phyloP scores from a whole-genome alignment of 2,329 filamentous ascomycete genomes.

The Hymenoscyphus fraxineus region DNA sequence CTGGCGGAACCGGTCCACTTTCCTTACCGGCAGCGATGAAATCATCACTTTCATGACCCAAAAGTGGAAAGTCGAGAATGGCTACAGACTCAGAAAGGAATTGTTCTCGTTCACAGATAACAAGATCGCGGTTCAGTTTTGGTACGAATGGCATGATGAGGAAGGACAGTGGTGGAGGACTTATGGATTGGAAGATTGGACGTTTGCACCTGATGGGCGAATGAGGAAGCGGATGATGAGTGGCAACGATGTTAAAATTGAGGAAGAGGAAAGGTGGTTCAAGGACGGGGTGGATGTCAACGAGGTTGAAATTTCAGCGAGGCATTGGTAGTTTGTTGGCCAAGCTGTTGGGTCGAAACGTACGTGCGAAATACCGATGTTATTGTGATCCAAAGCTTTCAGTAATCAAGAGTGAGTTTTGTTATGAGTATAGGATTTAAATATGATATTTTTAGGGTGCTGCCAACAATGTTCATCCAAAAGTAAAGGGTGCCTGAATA shows the following conservation, averaged over 20 bases:
- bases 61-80: conserved; percentile 72
- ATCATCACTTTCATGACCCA: conserved; percentile 65
- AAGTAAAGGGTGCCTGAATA: no score
- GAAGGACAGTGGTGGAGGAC: conserved; percentile 79
- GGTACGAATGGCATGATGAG: conserved; percentile 68
- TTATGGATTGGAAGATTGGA: conserved; percentile 81
- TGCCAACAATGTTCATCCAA: no score
- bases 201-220: conserved; percentile 63
- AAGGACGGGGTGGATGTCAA: conserved; percentile 67
- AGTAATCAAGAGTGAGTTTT: no score
- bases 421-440: no score
- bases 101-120: conserved; percentile 73
- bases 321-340: conserved; percentile 54
- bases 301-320: conserved; percentile 59
- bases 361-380: no score
- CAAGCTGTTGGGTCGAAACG: no score
- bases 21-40: conserved; percentile 63
- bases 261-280: conserved; percentile 64
- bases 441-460: no score
- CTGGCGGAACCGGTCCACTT: conserved; percentile 74
- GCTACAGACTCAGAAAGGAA: conserved; percentile 76
- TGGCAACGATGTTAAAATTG: conserved; percentile 65
- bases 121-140: conserved; percentile 84
- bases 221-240: conserved; percentile 77
- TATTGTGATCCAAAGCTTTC: no score